These are phyloP conservation scores for Peronospora tabacina DNA, from an alignment of 352 stramenopile genomes.

Conservation along the genomic window DNA sequence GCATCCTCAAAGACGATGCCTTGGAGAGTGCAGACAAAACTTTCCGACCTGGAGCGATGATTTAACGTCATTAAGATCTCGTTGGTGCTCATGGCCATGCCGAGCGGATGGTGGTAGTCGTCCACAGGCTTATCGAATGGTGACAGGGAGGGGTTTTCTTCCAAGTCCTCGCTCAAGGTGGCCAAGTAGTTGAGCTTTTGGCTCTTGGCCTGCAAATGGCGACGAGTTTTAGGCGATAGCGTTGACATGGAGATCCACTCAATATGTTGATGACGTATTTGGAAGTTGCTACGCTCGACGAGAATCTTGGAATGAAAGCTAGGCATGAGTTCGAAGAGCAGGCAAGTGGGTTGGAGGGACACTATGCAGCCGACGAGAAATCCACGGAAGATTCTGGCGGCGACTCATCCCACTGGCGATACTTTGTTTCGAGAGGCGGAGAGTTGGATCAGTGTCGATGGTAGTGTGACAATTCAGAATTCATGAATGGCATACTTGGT, in stretches of 20 bases:
- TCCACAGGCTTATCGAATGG: conserved; percentile 2
- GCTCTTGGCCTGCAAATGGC: conserved; percentile 12
- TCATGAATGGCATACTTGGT: background rate
- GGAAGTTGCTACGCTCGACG: conserved; percentile 7
- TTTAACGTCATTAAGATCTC: conserved; percentile 4
- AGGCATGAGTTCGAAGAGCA: background rate
- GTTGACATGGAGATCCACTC: conserved; percentile 4
- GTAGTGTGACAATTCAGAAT: no score
- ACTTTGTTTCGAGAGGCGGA: conserved; percentile 2
- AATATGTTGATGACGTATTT: background rate
- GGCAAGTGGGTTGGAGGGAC: background rate
- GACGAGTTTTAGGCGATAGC: conserved; percentile 2
- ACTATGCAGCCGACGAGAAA: background rate
- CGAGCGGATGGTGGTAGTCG: conserved; percentile 15
- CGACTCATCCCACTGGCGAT: conserved; percentile 12
- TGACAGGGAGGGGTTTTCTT: background rate
- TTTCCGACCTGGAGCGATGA: conserved; percentile 23
- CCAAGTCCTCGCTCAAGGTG: conserved; percentile 7
- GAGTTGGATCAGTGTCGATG: background rate
- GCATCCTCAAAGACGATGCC: conserved; percentile 24
- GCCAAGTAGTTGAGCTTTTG: conserved; percentile 13
- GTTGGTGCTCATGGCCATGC: conserved; percentile 1
- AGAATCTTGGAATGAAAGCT: conserved; percentile 13
- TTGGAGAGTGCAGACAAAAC: conserved; percentile 27
- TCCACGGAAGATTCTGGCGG: conserved; percentile 9